Base-by-base conservation (phyloP, 2,329 filamentous ascomycete species). In the Colletotrichum sidae region DNA sequence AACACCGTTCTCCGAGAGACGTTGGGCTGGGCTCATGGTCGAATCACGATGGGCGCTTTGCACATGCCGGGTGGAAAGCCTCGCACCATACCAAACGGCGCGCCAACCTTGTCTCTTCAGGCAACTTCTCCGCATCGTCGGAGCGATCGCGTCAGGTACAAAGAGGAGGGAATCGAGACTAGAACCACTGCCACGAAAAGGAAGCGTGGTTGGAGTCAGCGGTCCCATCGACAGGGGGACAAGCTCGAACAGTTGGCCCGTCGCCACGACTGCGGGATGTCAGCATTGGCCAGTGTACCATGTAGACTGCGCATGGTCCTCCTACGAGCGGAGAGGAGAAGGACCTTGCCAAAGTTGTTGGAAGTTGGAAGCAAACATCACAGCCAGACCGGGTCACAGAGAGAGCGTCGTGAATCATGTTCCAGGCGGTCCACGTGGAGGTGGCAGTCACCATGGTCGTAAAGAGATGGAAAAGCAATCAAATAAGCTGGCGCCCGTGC, bases 21-120 rank as follows among this genome's bases (percentile, higher is more conserved):
- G 9, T 42, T 51, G 52, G 52, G 51, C 13, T 10, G 44, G 52
- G 38, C 42, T 25, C 41, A 33, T 54, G 15, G 44, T 35, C 58
- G 50, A 57, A 44, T 45, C 58, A 57, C 45, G 35, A 47, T 35
- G n/a, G 58, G 46, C 12, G 52, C 38, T 51, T n/a, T 42, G 53
- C 37, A 41, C 7, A 17, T 47, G 52, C 62, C 41, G 42, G 58
- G 52, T 13, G 25, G 15, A 38, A 44, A 56, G 15, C 57, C 13
- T 63, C 42, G 42, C 61, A 52, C 55, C 60, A 55, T 33, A 65
- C 55, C 61, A 55, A 55, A 51, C 38, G 46, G 51, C 45, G 6
- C 2, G 52, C 12, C 41, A 50, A 17, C 38, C 47, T 54, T 57
- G 47, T 56, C 37, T 35, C 39, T 66, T 66, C 52, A 15, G 63